Base-by-base conservation (phyloP, 805 yeast species). In the Starmera caribaea region DNA sequence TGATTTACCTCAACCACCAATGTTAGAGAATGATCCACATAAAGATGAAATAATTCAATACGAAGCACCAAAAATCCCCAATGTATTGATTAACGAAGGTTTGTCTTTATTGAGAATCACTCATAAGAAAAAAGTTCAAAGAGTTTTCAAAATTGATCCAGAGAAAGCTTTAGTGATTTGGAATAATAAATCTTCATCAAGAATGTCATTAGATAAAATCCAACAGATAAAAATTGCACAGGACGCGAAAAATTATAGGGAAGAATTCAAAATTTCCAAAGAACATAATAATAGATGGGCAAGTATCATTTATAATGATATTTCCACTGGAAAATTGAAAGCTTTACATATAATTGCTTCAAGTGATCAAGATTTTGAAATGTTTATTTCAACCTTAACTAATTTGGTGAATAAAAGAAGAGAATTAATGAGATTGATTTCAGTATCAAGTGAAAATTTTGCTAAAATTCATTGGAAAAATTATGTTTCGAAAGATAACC, bases 171-270 rank as follows among this genome's bases (percentile, higher is more conserved):
- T 63, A 5, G 62, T 84, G 13, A 57, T 65, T 3, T 81, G 89
- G 84, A 77, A 74, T 45, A 59, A 65, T 45, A 70, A 71, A 49
- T 45, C 67, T 13, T 55, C 73, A 2, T 63, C 76, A 3, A 58
- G 54, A 31, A 50, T 78, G 43, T 58, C 59, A 15, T 66, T 83
- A 8, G 94, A 82, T 53, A 76, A 75, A 41, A 80, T 86, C 37
- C 73, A 73, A 42, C 75, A 73, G 40, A 68, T 82, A 2, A 59
- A 81, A 38, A 66, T 73, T 3, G 85, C 80, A 3, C 72, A 70
- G 16, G 85, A 82, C 50, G 96, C 96, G 1, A 71, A 73, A 30
- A 85, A 86, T 48, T 90, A 88, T 54, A 63, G 96, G 44, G 96
- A 89, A 53, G 95, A 88, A 57, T 74, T 85, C 48, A 79, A 81